Percentiles rank a stretch among this genome's conserved stretches.
These are phyloP conservation scores for Maudiozyma barnettii DNA, from an alignment of 805 yeast genomes.

Conservation along the genomic window DNA sequence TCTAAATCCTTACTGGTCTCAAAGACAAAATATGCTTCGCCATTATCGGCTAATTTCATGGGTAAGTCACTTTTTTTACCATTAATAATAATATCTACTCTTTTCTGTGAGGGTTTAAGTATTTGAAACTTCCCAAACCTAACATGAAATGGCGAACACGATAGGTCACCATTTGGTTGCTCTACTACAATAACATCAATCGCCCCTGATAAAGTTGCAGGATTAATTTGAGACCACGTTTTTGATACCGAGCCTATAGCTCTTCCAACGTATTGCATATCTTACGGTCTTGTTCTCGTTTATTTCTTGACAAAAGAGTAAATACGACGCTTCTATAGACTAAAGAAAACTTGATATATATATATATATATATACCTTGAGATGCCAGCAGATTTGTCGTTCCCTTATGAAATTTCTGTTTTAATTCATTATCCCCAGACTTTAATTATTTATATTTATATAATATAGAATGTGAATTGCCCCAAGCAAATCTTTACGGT, in stretches of 20 bases:
- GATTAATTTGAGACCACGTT: slow-evolving; percentile 95
- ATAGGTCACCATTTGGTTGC: slow-evolving; percentile 65
- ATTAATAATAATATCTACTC: slow-evolving; percentile 81
- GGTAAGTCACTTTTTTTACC: slow-evolving; percentile 74
- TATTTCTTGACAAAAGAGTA: too few relatives aligned
- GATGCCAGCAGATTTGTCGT: too few relatives aligned
- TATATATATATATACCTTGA: too few relatives aligned
- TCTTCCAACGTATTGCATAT: slow-evolving; percentile 93
- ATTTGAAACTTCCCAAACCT: slow-evolving; percentile 92
- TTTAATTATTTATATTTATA: too few relatives aligned
- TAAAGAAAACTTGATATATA: too few relatives aligned
- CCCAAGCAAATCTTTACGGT: too few relatives aligned
- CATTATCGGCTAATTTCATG: slow-evolving; percentile 95
- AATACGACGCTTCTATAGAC: too few relatives aligned
- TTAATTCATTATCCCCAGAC: too few relatives aligned
- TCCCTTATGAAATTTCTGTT: too few relatives aligned
- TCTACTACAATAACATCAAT: slow-evolving; percentile 93
- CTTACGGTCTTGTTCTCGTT: neutral
- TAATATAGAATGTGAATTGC: too few relatives aligned
- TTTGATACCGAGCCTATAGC: slow-evolving; percentile 92
- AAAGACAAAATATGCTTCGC: slow-evolving; percentile 95
- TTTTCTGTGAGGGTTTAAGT: slow-evolving; percentile 88
- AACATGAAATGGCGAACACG: slow-evolving; percentile 94
- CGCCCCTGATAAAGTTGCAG: slow-evolving; percentile 93
- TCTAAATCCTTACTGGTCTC: slow-evolving; percentile 55